Evolutionary conservation across 768 basidiomycete species (phyloP), one percentile per base, ranked within the genome.

Genomic region (Auriscalpium orientale): DNA sequence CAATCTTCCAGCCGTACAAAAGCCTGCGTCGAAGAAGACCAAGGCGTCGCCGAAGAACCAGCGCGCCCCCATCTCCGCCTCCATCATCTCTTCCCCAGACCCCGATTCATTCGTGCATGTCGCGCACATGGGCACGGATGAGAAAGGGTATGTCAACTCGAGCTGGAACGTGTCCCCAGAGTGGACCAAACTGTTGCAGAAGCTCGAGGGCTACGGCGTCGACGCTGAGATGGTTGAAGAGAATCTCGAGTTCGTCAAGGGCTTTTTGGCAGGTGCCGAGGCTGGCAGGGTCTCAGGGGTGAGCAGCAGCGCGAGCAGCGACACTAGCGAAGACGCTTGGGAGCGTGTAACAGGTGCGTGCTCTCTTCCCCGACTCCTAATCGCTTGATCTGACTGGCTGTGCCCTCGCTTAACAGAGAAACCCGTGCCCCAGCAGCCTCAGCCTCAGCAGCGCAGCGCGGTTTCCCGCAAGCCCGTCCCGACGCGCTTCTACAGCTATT

Each of bases 61-160:
- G 66, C 10, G 46, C 60, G 46, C 58, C 33, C 43, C 59, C 34
- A 54, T 77, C 56, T 67, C 72, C 10, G 67, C 73, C 4, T 68
- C 73, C 9, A 71, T 80, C 71, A 81, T 87, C 59, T 85, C 85
- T 13, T 65, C 75, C 16, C 85, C 85, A 0, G 68, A 76, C 0
- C 76, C 80, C 4, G 75, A 81, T 55, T 81, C 85, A 20, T 87
- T 87, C 66, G 77, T 79, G 55, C 85, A 88, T 62, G 73, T 85
- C 53, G 76, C 80, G 20, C 86, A 87, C 65, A 77, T 87, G 51
- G 84, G 84, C 8, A 68, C 84, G 49, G 77, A 76, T 61, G 71
- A 69, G 53, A 70, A 74, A 8, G 81, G 80, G 4, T 67, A 70
- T 53, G 73, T 82, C 59, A 81, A 83, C 68, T 73, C 78, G 9